Base-by-base conservation (phyloP, 331 rosid species). In the Cucumis variabilis region DNA sequence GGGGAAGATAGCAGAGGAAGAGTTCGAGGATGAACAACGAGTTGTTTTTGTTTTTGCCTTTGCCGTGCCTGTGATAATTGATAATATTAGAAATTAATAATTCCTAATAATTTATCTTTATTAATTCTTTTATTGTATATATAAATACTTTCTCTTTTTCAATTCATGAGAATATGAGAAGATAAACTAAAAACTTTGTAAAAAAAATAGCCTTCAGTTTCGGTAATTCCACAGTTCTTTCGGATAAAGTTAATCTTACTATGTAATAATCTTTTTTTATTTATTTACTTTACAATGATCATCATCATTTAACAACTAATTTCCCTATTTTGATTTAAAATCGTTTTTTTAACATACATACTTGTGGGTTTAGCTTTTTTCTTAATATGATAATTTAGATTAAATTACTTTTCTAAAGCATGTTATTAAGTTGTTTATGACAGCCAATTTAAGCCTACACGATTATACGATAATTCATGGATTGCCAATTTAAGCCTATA, bases 1-100 rank as follows among this genome's bases (percentile, higher is more conserved):
- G n/a, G 86, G 83, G 66, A 79, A 53, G 82, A 79, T 17, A 53
- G 67, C 84, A 24, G 67, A 53, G 73, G 85, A 82, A 20, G 86
- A 62, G 86, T 82, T 63, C 58, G 85, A 82, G 55, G 23, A 82
- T 33, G 85, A 53, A 60, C 72, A 30, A 82, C 53, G 50, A 28
- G 72, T 37, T 82, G 72, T 82, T 20, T 82, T 62, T 4, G 12
- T 33, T 55, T 27, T 27, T 80, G n/a, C 69, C 69, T 58, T 55
- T 55, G 85, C 69, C 21, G n/a, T 53, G 21, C 74, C 74, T 69
- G n/a, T 27, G 65, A 77, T 77, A n/a, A 77, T 50, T 82, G 33
- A 82, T 62, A 62, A 82, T 82, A 82, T 82, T 58, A 82, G 3
- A 82, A 37, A 62, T 62, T 62, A 33, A 20, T 60, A 30, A 60